A percentile compares a stretch with the other conserved stretches of the same genome.
Conservation (phyloP, 331 rosid genomes). For the Rosa hybrid region DNA sequence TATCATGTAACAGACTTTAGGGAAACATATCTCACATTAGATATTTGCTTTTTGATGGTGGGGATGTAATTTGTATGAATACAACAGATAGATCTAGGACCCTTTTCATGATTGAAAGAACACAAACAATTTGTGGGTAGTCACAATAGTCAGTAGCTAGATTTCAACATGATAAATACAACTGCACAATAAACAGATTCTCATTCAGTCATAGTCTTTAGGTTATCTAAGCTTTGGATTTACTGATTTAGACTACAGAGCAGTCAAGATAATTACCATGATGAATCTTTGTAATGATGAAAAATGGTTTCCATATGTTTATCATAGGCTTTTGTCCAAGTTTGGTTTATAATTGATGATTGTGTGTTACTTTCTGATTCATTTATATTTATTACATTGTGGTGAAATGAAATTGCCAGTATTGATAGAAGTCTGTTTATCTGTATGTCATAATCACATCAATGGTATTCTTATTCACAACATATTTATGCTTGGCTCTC, state of each 20-base stretch:
- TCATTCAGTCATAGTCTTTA: not conserved
- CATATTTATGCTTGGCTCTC: not conserved
- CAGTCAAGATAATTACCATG: not conserved
- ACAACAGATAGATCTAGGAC: not conserved
- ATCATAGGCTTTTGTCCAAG: not conserved
- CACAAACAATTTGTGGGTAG: not conserved
- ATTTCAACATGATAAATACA: not conserved
- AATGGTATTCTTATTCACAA: not conserved
- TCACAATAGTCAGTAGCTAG: not conserved
- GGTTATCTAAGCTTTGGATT: not conserved
- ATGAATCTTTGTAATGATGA: not conserved
- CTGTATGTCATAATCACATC: not conserved
- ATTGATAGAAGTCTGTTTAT: not conserved
- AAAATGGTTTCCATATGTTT: not conserved
- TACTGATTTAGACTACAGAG: not conserved
- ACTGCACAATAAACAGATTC: not conserved
- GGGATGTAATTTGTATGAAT: not conserved
- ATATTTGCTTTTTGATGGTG: not conserved
- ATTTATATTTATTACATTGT: not conserved
- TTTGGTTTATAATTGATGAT: not conserved
- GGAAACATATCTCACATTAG: too few species aligned
- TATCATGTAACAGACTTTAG: too few species aligned
- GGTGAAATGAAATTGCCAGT: not conserved
- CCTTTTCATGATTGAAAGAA: not conserved
- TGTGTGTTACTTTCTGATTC: not conserved